phyloP scores from a whole-genome alignment of 306 rosid species.

The Malus orientalis region DNA sequence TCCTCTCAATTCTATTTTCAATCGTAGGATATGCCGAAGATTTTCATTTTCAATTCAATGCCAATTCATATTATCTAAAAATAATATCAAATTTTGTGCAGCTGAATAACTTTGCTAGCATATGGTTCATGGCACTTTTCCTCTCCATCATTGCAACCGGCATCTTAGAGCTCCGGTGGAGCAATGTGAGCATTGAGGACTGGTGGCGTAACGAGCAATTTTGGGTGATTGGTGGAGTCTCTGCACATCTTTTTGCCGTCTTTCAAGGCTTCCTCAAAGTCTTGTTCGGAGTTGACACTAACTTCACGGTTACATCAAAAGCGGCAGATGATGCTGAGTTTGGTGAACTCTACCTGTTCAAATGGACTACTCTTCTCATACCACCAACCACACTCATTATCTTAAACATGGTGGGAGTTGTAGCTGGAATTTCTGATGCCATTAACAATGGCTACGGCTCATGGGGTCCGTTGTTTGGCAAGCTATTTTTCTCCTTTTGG shows the following conservation, averaged over 20 bases:
- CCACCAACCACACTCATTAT: constrained; percentile 84
- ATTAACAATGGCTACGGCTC: constrained; percentile 81
- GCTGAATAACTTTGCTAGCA: constrained; percentile 74
- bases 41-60: too few relatives aligned
- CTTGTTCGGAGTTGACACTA: constrained; percentile 55
- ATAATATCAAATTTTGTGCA: constrained; percentile 25
- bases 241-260: constrained; percentile 85
- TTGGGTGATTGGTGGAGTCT: constrained; percentile 96
- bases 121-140: constrained; percentile 79
- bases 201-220: constrained; percentile 94
- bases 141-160: constrained; percentile 67
- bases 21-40: neutral
- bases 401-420: constrained; percentile 84
- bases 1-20: too few relatives aligned
- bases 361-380: constrained; percentile 87
- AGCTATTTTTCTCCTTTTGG: constrained; percentile 86
- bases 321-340: constrained; percentile 40
- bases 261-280: constrained; percentile 92
- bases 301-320: constrained; percentile 57
- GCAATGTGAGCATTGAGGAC: constrained; percentile 78
- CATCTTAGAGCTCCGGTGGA: constrained; percentile 83
- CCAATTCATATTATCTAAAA: neutral
- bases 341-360: constrained; percentile 74
- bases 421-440: constrained; percentile 93
- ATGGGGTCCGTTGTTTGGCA: constrained; percentile 89